phyloP scores from a whole-genome alignment of 768 basidiomycete genomes.

The Suillus hirtellus region DNA sequence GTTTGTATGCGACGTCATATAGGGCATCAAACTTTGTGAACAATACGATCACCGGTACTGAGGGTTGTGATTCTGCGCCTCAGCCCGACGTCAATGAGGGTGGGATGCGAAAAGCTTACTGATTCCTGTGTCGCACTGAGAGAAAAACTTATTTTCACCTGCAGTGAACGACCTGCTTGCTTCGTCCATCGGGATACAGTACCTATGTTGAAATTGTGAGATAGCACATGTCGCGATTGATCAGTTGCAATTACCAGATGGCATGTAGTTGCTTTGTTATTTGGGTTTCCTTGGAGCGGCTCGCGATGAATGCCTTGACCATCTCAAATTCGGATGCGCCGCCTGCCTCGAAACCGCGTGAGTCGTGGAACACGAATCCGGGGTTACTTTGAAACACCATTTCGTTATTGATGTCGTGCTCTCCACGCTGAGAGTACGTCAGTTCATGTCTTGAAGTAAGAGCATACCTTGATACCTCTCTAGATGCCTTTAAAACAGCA shows the following conservation, averaged over 20 bases:
- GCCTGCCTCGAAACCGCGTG: too few relatives aligned
- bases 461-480: constrained; percentile 3
- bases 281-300: too few relatives aligned
- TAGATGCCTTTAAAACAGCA: not conserved
- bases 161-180: constrained; percentile 25
- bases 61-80: not conserved
- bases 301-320: too few relatives aligned
- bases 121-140: constrained; percentile 9
- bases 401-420: too few relatives aligned
- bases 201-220: constrained; percentile 30
- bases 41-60: constrained; percentile 22
- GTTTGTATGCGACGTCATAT: constrained; percentile 20
- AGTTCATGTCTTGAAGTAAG: not conserved
- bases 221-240: not conserved
- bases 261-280: constrained; percentile 35
- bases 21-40: constrained; percentile 41
- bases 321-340: too few relatives aligned
- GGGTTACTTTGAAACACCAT: too few relatives aligned
- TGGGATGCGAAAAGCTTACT: not conserved
- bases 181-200: constrained; percentile 35
- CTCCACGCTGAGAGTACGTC: not conserved
- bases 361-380: too few relatives aligned
- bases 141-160: not conserved
- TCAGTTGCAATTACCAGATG: constrained; percentile 34
- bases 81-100: not conserved